Evolutionary conservation across 2,329 filamentous ascomycete species (phyloP), one percentile per base, ranked within the genome.

Genomic region (Juglanconis oblonga): DNA sequence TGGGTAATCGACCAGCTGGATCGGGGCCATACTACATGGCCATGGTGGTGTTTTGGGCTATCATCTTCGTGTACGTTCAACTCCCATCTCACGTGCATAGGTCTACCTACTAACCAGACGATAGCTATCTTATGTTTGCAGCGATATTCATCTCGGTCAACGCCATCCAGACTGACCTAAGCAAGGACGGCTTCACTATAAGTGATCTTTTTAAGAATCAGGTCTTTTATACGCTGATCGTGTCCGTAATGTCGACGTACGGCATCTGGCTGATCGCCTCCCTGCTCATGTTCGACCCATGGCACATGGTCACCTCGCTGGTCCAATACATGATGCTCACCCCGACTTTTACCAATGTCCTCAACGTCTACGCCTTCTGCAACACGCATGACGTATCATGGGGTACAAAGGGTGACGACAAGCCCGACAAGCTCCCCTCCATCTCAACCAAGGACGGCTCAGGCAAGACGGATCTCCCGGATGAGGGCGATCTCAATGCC

Each of bases 361-460:
- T 99, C 69, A 99, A 98, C 80, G 95, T 99, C 59, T 99, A 98
- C 76, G 94, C 94, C 63, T 99, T 99, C 77, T 98, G 93, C 78
- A 97, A 97, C 77, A 97, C 93, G 32, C 93, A 97, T 81, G 93
- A 97, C 71, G 95, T 97, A 65, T 96, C 93, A 3, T 97, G 93
- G 93, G 93, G 93, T 70, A 99, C 95, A 47, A 99, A 98, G 76
- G 95, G 95, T 68, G 95, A 98, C 73, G 94, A 97, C 77, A 97
- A 97, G 75, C 84, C 94, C 6, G 92, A 96, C 68, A 93, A 94
- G 71, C 85, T 97, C 56, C 91, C 92, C 1, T 91, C 88, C 0
- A 94, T 95, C 67, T 93, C 88, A 67, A 89, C 93, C 57, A 97
- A 97, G 74, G 90, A 96, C 49, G 94, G 92, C 66, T 77, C 80